A percentile compares a stretch with the other conserved stretches of the same genome.
Conservation (phyloP, 768 basidiomycete species). For the Favolaschia claudopus region DNA sequence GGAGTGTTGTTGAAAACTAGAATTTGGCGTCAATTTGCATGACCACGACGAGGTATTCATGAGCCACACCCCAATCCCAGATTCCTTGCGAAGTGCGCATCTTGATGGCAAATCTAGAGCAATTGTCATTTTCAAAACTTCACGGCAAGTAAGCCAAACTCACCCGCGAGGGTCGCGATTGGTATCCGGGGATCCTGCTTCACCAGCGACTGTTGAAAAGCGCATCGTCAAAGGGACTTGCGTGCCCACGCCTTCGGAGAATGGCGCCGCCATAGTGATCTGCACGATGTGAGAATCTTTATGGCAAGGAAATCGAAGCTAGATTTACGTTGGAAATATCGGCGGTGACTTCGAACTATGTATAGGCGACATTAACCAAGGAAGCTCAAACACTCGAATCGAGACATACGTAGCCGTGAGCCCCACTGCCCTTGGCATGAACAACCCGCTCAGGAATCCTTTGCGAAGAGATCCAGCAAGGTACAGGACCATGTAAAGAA, state of each 20-base stretch:
- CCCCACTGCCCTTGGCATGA: constrained; percentile 27
- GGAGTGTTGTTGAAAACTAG: constrained; percentile 27
- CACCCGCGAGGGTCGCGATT: constrained; percentile 27
- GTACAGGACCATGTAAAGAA: no score
- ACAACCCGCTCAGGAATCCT: constrained; percentile 27
- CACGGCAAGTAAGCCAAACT: not conserved
- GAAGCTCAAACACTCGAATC: not conserved
- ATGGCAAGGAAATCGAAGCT: not conserved
- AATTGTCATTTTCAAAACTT: no score
- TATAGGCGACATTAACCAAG: not conserved
- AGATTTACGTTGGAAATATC: constrained; percentile 20
- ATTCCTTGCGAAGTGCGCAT: constrained; percentile 22
- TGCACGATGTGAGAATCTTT: not conserved
- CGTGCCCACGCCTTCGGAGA: constrained; percentile 26
- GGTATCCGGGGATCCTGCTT: constrained; percentile 21
- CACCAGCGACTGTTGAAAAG: constrained; percentile 24
- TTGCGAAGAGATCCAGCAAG: no score
- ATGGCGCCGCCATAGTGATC: constrained; percentile 26
- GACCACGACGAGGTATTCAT: not conserved
- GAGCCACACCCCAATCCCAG: constrained; percentile 24
- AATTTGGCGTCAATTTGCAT: not conserved
- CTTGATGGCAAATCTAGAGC: constrained; percentile 20
- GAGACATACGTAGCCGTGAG: constrained; percentile 21
- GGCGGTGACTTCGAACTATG: constrained; percentile 25
- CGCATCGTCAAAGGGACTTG: constrained; percentile 21